Percentiles rank a stretch among this genome's conserved stretches.
phyloP scores from a whole-genome alignment of 164 flowering plant genomes.

The Kalanchoe fedtschenkoi region DNA sequence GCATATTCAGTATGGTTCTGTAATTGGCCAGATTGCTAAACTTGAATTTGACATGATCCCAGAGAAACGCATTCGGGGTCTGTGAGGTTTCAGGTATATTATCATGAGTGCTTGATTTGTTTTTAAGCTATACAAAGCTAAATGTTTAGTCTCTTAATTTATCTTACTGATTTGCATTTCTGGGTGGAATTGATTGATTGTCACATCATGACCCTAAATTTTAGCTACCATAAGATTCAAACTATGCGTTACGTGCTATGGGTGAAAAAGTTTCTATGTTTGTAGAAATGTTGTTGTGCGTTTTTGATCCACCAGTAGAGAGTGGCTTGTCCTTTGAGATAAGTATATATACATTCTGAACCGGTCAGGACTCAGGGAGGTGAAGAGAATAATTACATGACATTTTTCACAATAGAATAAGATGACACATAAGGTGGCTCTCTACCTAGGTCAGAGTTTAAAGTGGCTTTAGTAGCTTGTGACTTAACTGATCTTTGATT shows the following conservation, averaged over 20 bases:
- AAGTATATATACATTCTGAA: not conserved
- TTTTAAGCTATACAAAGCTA: no score
- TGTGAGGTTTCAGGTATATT: not conserved
- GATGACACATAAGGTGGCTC: not conserved
- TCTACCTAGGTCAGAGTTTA: not conserved
- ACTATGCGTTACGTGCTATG: not conserved
- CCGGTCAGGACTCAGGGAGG: not conserved
- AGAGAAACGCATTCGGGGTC: no score
- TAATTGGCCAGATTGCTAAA: not conserved
- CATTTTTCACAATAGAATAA: not conserved
- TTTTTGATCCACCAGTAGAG: not conserved
- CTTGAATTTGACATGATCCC: not conserved
- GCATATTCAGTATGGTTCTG: not conserved
- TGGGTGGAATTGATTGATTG: not conserved
- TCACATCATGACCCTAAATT: not conserved
- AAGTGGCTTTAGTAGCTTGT: slow-evolving; percentile 1
- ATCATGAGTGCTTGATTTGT: no score
- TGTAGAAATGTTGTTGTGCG: not conserved
- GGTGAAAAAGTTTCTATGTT: not conserved
- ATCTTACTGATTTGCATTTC: not conserved
- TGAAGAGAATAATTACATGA: slow-evolving; percentile 1
- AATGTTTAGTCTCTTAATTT: not conserved
- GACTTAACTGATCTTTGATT: no score
- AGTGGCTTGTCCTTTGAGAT: not conserved
- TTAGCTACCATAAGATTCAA: not conserved